Evolutionary conservation across 495 filamentous ascomycete species (phyloP), one percentile per base, ranked within the genome.

Genomic region (Pyronema omphalodes): DNA sequence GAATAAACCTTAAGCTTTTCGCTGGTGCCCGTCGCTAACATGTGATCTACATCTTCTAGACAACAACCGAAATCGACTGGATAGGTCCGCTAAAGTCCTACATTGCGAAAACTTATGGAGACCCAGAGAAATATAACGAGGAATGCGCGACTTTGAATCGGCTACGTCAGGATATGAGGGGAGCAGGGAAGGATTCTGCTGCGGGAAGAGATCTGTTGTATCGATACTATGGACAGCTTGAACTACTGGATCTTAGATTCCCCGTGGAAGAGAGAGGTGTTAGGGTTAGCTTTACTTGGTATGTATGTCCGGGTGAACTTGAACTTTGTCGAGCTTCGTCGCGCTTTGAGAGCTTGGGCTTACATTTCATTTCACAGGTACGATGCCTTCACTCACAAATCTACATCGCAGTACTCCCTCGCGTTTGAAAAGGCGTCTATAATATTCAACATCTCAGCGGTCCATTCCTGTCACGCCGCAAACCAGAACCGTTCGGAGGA

Each of bases 31-130:
- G 23, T 43, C 17, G 37, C 50, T 52, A 33, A 52, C 50, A 52
- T 52, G 50, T 52, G 50, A 43, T 52, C 48, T 35, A n/a, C 18
- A 18, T 44, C 18, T 15, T 9, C 44, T 53, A 98, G 82, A 88
- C 91, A 67, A 98, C 91, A 57, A 94, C 89, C 73, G 91, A 98
- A 73, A 94, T 96, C 66, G 91, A 98, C 76, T 98, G 93, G 93
- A 76, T 95, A 57, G 74, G 77, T 29, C 93, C 91, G 53, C 77
- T 98, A 60, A 96, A 95, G 75, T 73, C 74, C 53, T 94, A 96
- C 72, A 95, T 98, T 56, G 78, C 86, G 59, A 75, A 86, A 65
- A 89, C 83, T 9, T 95, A 98, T 70, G 88, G 88, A 67, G 91
- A 98, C 68, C 91, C 91, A 43, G 91, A 96, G 62, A 77, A 85